phyloP scores from a whole-genome alignment of 2,329 filamentous ascomycete genomes.

The Metarhizium album region DNA sequence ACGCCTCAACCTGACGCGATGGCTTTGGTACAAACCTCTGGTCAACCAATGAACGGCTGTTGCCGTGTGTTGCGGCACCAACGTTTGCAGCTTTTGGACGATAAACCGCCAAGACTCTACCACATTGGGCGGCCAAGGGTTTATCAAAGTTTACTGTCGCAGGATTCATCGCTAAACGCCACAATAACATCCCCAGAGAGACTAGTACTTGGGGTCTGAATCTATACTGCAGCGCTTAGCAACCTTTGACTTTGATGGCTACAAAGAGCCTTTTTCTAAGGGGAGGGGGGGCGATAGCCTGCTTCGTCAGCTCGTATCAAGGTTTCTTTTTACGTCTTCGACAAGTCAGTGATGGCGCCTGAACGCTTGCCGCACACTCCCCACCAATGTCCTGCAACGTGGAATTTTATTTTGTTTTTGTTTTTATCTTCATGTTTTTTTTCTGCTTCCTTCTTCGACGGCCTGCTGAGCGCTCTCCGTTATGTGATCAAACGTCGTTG shows the following conservation, averaged over 20 bases:
- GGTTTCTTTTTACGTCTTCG: not conserved
- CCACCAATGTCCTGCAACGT: too few species aligned
- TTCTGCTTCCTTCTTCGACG: too few species aligned
- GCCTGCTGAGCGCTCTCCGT: not conserved
- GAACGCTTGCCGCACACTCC: too few species aligned
- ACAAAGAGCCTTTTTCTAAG: not conserved
- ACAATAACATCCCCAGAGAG: not conserved
- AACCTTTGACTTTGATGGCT: not conserved
- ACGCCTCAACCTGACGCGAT: too few species aligned
- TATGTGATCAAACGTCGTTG: constrained; percentile 21
- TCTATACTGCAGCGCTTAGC: too few species aligned
- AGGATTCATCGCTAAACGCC: not conserved
- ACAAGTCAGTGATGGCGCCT: not conserved
- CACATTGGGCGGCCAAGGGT: not conserved
- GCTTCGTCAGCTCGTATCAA: not conserved
- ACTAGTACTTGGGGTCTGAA: not conserved
- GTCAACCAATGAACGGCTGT: not conserved
- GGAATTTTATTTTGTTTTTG: too few species aligned
- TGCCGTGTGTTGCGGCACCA: not conserved
- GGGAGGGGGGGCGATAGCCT: not conserved
- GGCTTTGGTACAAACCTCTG: not conserved
- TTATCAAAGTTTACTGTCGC: not conserved
- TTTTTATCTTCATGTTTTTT: too few species aligned
- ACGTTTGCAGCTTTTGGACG: too few species aligned
- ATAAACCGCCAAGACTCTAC: not conserved